Conservation (phyloP, 495 filamentous ascomycete genomes). For the Xylaria curta region DNA sequence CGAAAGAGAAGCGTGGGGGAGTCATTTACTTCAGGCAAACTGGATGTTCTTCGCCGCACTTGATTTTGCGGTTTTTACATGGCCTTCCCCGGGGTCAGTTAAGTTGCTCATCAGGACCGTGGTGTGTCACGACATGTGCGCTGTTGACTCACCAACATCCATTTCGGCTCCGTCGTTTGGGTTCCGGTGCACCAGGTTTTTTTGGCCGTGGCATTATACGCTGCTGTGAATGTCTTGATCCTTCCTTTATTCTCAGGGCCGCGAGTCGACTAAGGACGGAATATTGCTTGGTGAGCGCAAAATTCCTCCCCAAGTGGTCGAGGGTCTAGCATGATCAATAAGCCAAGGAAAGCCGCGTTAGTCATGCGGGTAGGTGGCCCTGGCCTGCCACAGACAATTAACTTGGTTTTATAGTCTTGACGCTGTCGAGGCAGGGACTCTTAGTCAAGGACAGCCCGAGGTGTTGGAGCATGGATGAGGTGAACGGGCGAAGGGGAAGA, state of each 20-base stretch:
- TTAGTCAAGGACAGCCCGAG: constrained; percentile 7
- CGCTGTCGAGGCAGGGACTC: constrained; percentile 16
- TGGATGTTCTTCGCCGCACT: constrained; percentile 87
- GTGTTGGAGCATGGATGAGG: constrained; percentile 18
- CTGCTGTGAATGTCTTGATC: constrained; percentile 12
- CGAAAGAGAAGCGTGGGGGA: constrained; percentile 22
- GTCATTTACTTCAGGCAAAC: constrained; percentile 65
- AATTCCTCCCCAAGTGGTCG: constrained; percentile 40
- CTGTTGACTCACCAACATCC: constrained; percentile 77
- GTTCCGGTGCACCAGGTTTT: constrained; percentile 68
- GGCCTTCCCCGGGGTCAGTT: constrained; percentile 58
- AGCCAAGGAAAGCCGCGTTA: constrained; percentile 28
- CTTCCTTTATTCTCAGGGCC: constrained; percentile 11
- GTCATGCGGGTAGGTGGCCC: constrained; percentile 14
- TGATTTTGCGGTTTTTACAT: constrained; percentile 86
- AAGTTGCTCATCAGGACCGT: not conserved
- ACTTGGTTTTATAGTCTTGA: not conserved
- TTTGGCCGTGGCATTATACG: constrained; percentile 70
- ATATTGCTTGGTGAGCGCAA: constrained; percentile 40
- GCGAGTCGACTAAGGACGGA: constrained; percentile 36
- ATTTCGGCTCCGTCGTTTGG: constrained; percentile 77
- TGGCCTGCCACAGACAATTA: constrained; percentile 15
- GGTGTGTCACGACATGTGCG: not conserved
- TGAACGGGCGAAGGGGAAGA: constrained; percentile 20
- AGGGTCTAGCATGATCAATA: constrained; percentile 41